phyloP scores from a whole-genome alignment of 805 yeast genomes.

The Spathaspora girioi region DNA sequence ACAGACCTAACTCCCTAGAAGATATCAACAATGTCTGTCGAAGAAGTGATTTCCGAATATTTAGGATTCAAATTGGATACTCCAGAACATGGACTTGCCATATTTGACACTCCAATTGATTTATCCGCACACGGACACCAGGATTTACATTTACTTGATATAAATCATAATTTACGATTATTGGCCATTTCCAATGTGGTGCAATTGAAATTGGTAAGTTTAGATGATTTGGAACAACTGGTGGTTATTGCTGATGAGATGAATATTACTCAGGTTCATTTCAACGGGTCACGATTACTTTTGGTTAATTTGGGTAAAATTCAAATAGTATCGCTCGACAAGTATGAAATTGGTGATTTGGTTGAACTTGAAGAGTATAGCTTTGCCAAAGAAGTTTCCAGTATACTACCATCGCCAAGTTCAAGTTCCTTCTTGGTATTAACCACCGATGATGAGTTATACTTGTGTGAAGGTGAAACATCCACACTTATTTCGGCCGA shows the following conservation, averaged over 20 bases:
- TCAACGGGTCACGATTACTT: slow-evolving; percentile 24
- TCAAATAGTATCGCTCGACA: not conserved
- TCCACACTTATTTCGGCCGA: slow-evolving; percentile 2
- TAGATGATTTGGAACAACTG: slow-evolving; percentile 9
- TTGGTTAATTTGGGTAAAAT: slow-evolving; percentile 15
- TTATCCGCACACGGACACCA: slow-evolving; percentile 10
- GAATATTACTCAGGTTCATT: slow-evolving; percentile 17
- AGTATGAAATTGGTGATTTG: not conserved
- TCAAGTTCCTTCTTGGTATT: not conserved
- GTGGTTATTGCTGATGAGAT: slow-evolving; percentile 1
- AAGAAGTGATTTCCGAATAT: slow-evolving; percentile 26
- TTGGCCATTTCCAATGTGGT: slow-evolving; percentile 31
- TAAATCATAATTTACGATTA: slow-evolving; percentile 20
- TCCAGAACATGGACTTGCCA: slow-evolving; percentile 19
- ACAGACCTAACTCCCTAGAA: not conserved
- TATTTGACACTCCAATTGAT: slow-evolving; percentile 24
- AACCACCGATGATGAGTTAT: not conserved
- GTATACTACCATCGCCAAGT: slow-evolving; percentile 1
- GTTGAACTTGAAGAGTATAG: not conserved
- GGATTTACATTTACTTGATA: slow-evolving; percentile 24
- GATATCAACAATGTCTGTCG: slow-evolving; percentile 6
- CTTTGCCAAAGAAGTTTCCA: not conserved
- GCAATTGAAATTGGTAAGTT: slow-evolving; percentile 16
- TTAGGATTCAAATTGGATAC: slow-evolving; percentile 33
- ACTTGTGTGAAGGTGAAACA: not conserved